Evolutionary conservation across 768 basidiomycete species (phyloP).

Genomic region (Holtermanniella nyarrowii): DNA sequence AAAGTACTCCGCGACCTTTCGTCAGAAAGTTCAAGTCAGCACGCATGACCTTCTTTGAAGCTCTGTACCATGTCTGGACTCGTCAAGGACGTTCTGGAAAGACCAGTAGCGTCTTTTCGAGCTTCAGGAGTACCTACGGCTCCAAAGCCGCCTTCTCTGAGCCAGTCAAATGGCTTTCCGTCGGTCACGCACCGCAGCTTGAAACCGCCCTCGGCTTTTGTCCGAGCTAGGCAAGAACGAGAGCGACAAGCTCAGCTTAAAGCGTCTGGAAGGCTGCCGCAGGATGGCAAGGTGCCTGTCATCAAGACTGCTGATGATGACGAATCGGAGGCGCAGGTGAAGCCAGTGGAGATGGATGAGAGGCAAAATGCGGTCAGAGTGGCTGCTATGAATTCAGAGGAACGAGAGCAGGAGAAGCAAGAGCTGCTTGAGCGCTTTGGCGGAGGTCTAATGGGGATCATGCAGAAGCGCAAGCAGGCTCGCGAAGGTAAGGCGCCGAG

Average conservation of each 20-base stretch:
- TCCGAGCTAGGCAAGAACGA: not conserved
- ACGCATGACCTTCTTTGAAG: too few species aligned
- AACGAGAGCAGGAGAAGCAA: constrained; percentile 55
- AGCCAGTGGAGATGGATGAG: constrained; percentile 38
- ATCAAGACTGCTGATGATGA: not conserved
- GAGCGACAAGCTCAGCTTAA: not conserved
- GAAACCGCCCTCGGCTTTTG: constrained; percentile 13
- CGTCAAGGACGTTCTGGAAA: constrained; percentile 25
- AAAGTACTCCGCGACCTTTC: too few species aligned
- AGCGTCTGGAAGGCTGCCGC: constrained; percentile 17
- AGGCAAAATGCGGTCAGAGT: constrained; percentile 58
- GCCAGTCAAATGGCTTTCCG: constrained; percentile 52
- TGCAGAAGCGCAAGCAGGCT: constrained; percentile 49
- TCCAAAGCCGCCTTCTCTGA: constrained; percentile 21
- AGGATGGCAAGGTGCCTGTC: constrained; percentile 5
- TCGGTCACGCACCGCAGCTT: constrained; percentile 54
- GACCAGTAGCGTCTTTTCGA: constrained; percentile 3
- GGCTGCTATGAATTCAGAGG: constrained; percentile 58
- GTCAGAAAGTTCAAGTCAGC: too few species aligned
- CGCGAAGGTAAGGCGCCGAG: constrained; percentile 39
- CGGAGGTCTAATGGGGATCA: constrained; percentile 52
- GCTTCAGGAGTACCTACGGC: constrained; percentile 22
- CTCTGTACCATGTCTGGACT: constrained; percentile 5
- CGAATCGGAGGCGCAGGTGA: constrained; percentile 52
- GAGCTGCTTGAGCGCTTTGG: constrained; percentile 68